Evolutionary conservation across 257 asterid genomes (phyloP).

Genomic region (Verbena officinalis): DNA sequence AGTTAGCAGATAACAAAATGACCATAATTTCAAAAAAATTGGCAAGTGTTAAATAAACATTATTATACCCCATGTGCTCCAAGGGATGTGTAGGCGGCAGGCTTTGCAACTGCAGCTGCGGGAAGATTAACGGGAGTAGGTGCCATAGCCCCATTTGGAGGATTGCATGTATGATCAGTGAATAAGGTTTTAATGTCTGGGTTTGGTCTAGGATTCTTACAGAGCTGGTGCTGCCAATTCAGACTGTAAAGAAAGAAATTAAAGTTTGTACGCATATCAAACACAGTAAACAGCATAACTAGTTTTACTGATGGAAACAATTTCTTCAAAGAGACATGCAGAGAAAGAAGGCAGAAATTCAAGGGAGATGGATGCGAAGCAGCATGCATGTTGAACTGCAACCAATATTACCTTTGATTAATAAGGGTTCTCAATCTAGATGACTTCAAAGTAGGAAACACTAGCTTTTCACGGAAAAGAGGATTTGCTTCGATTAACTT

Average conservation of each 20-base stretch:
- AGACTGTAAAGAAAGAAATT: slow-evolving; percentile 55
- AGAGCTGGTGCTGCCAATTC: slow-evolving; percentile 99
- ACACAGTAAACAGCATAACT: neutral
- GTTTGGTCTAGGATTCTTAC: slow-evolving; percentile 93
- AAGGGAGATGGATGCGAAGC: neutral
- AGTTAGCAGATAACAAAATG: too few species aligned
- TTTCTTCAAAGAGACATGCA: neutral
- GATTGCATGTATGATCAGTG: slow-evolving; percentile 82
- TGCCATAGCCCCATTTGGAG: slow-evolving; percentile 83
- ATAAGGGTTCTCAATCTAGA: slow-evolving; percentile 93
- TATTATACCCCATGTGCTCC: slow-evolving; percentile 88
- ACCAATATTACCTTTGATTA: slow-evolving; percentile 73
- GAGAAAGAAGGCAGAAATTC: neutral
- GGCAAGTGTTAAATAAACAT: slow-evolving; percentile 2
- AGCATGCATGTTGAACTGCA: slow-evolving; percentile 9
- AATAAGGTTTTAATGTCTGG: slow-evolving; percentile 96
- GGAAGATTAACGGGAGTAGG: slow-evolving; percentile 82
- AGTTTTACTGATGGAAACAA: neutral
- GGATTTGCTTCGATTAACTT: slow-evolving; percentile 97
- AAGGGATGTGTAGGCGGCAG: slow-evolving; percentile 69
- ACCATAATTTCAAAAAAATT: too few species aligned
- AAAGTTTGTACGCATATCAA: slow-evolving; percentile 10
- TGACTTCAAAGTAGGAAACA: slow-evolving; percentile 82
- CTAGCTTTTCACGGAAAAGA: slow-evolving; percentile 94
- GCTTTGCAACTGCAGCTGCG: slow-evolving; percentile 75